These are phyloP conservation scores for Magnaporthiopsis incrustans DNA, from an alignment of 2,329 filamentous ascomycete genomes.

Conservation along the genomic window DNA sequence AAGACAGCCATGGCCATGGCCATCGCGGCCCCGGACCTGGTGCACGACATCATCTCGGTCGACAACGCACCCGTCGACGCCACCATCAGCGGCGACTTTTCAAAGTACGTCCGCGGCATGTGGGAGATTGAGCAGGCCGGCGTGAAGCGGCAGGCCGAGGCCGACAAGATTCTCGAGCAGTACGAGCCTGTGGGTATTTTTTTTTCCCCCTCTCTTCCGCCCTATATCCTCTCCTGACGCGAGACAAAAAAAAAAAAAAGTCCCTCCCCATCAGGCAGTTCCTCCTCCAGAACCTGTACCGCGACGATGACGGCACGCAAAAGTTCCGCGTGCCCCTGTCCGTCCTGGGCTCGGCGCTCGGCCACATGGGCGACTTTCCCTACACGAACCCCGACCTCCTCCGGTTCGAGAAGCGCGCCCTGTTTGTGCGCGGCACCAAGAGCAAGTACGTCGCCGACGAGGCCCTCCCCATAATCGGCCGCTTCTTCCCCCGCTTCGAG, in stretches of 20 bases:
- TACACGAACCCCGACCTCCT: slow-evolving; percentile 62
- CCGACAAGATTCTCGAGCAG: slow-evolving; percentile 67
- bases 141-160: slow-evolving; percentile 64
- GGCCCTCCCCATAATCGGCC: slow-evolving; percentile 66
- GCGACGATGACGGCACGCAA: slow-evolving; percentile 32
- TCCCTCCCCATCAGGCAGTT: slow-evolving; percentile 79
- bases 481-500: slow-evolving; percentile 73
- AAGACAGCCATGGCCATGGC: slow-evolving; percentile 88
- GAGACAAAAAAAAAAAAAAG: slow-evolving; percentile 12
- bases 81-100: slow-evolving; percentile 65
- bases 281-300: slow-evolving; percentile 75
- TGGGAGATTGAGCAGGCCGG: slow-evolving; percentile 63
- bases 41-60: slow-evolving; percentile 70
- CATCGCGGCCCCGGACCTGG: slow-evolving; percentile 56
- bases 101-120: slow-evolving; percentile 78
- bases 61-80: slow-evolving; percentile 90
- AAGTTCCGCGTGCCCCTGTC: slow-evolving; percentile 75
- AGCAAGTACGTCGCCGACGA: slow-evolving; percentile 79
- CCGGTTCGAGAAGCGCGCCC: slow-evolving; percentile 66
- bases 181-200: slow-evolving; percentile 53
- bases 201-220: not conserved
- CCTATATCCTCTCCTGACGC: not conserved
- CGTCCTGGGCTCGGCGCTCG: slow-evolving; percentile 58
- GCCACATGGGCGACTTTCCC: slow-evolving; percentile 81
- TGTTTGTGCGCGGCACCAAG: slow-evolving; percentile 72